Base-by-base conservation (phyloP, 1,284 basidiomycete species). In the Ganoderma resinaceum region DNA sequence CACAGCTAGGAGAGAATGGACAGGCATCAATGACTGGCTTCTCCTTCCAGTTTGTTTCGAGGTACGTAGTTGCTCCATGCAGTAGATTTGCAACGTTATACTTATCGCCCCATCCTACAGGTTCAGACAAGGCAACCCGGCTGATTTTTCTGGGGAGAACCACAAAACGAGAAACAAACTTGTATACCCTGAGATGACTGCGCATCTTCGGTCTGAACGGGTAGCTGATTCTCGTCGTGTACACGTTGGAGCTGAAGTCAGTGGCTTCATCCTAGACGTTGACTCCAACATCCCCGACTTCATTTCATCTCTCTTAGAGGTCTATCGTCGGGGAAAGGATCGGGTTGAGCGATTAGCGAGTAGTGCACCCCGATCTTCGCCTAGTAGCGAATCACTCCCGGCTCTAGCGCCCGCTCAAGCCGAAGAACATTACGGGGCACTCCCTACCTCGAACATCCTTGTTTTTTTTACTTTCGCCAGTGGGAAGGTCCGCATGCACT, bases 191-290 rank as follows among this genome's bases (percentile, higher is more conserved):
- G 87, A 91, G 66, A 92, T 95, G 88, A 89, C 87, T 66, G 94
- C 93, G 0, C 88, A 93, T 59, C 82, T 95, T 59, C 87, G 89
- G 60, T 88, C 90, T 1, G 86, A 89, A 9, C 84, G 83, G 5
- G 81, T 84, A 1, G 79, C 80, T 3, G 77, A 84, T 3, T 83
- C 84, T 16, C 87, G 90, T 69, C 86, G 88, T 63, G 79, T 95
- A 37, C 88, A 86, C 77, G 84, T 95, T 60, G 84, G 85, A 62
- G 94, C 93, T 4, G 87, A 87, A 61, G 93, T 97, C 68, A 94
- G 90, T 71, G 96, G 96, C 33, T 97, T 97, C 79, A 86, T 95
- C 64, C 83, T 97, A 42, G 91, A 95, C 71, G 83, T 98, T 20
- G 94, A 96, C 74, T 92, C 95, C 0, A 87, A 88, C 33, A 91